Evolutionary conservation across 2,329 filamentous ascomycete species (phyloP).

Genomic region (Tetracladium maxilliforme): DNA sequence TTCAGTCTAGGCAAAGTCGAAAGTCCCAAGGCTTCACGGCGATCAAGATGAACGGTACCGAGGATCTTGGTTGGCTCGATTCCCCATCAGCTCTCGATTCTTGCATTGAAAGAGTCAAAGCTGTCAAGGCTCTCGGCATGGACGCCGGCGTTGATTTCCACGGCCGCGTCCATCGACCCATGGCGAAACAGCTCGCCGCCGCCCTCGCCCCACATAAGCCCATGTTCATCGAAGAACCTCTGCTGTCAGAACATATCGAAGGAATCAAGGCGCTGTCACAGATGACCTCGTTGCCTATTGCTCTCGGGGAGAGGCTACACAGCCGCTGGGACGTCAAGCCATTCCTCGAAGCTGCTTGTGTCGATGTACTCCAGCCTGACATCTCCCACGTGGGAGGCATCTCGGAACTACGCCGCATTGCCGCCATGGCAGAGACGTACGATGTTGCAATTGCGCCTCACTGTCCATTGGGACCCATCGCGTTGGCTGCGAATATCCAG

Average conservation of each 20-base stretch:
- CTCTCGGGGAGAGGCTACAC: slow-evolving; percentile 57
- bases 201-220: slow-evolving; percentile 52
- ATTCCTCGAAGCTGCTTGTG: slow-evolving; percentile 51
- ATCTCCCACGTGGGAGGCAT: slow-evolving; percentile 60
- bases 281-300: slow-evolving; percentile 48
- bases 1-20: slow-evolving; percentile 34
- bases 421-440: slow-evolving; percentile 57
- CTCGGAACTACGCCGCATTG: slow-evolving; percentile 54
- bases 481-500: slow-evolving; percentile 56
- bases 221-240: slow-evolving; percentile 63
- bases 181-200: slow-evolving; percentile 62
- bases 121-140: slow-evolving; percentile 54
- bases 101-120: slow-evolving; percentile 51
- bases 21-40: slow-evolving; percentile 47
- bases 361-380: slow-evolving; percentile 63
- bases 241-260: slow-evolving; percentile 53
- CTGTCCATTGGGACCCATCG: slow-evolving; percentile 59
- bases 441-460: slow-evolving; percentile 62
- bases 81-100: slow-evolving; percentile 48
- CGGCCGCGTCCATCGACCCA: slow-evolving; percentile 63
- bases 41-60: slow-evolving; percentile 71
- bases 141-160: slow-evolving; percentile 69
- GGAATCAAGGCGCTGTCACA: slow-evolving; percentile 46
- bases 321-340: slow-evolving; percentile 60
- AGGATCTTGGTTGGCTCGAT: slow-evolving; percentile 64